These are phyloP conservation scores for Cladophialophora bantiana DNA, from an alignment of 2,329 filamentous ascomycete species.

Conservation along the genomic window DNA sequence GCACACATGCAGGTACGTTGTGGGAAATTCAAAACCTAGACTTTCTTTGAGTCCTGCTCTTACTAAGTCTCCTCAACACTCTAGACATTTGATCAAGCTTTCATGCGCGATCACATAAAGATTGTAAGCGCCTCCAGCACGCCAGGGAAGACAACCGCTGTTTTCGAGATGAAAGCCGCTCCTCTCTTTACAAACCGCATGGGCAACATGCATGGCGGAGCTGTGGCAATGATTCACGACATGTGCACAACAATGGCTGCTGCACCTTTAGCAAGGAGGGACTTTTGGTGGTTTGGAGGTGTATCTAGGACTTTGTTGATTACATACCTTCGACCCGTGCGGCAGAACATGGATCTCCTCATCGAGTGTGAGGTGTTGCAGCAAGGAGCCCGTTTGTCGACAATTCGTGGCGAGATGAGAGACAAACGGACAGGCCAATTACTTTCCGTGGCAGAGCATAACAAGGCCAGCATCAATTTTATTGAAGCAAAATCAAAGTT, in stretches of 20 bases:
- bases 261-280: slow-evolving; percentile 21
- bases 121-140: slow-evolving; percentile 19
- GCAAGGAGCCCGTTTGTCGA: slow-evolving; percentile 13
- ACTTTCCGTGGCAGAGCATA: slow-evolving; percentile 21
- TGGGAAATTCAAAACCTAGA: not conserved
- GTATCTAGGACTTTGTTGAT: slow-evolving; percentile 25
- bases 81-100: slow-evolving; percentile 18
- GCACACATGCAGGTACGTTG: not conserved
- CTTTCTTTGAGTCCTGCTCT: not conserved
- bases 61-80: not conserved
- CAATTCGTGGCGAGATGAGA: slow-evolving; percentile 20
- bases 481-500: slow-evolving; percentile 14
- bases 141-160: slow-evolving; percentile 14
- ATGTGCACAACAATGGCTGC: slow-evolving; percentile 26
- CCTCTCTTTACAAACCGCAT: slow-evolving; percentile 25
- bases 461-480: slow-evolving; percentile 24
- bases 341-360: slow-evolving; percentile 14
- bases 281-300: slow-evolving; percentile 26
- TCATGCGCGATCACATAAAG: slow-evolving; percentile 25
- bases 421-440: slow-evolving; percentile 20
- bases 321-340: slow-evolving; percentile 25
- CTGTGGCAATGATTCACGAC: slow-evolving; percentile 25
- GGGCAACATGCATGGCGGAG: slow-evolving; percentile 28
- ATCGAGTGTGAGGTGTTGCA: slow-evolving; percentile 27
- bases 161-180: slow-evolving; percentile 26